These are phyloP conservation scores for Starmerella khaoyaiensis DNA, from an alignment of 805 yeast genomes.

Conservation along the genomic window DNA sequence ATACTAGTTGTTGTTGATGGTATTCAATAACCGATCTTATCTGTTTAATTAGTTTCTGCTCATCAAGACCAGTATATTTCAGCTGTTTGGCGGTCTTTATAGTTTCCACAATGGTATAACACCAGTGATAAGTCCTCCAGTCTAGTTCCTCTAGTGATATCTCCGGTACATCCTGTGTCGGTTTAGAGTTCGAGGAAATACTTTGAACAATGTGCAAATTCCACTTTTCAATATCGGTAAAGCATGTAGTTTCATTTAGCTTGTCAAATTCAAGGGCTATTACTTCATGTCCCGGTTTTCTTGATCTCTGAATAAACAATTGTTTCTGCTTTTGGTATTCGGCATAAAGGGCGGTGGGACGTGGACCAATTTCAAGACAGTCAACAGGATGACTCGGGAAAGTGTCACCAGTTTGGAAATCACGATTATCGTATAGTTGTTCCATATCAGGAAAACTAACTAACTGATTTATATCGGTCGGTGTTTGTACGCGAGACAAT, in stretches of 20 bases:
- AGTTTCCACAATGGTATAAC: constrained; percentile 24
- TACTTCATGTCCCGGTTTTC: too few species aligned
- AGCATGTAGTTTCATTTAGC: too few species aligned
- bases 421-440: constrained; percentile 43
- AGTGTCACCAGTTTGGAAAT: constrained; percentile 30
- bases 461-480: constrained; percentile 10
- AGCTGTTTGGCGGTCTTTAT: constrained; percentile 9
- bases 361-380: too few species aligned
- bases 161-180: too few species aligned
- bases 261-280: too few species aligned
- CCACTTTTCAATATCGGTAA: constrained; percentile 33
- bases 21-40: not conserved
- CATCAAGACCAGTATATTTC: not conserved
- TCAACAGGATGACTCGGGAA: too few species aligned
- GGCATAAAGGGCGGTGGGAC: too few species aligned
- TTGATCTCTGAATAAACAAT: too few species aligned
- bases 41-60: not conserved
- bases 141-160: constrained; percentile 5
- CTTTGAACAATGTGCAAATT: constrained; percentile 18
- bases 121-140: constrained; percentile 24
- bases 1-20: not conserved
- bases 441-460: constrained; percentile 7
- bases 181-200: constrained; percentile 12
- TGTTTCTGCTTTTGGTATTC: too few species aligned
- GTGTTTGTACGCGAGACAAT: constrained; percentile 13